phyloP scores from a whole-genome alignment of 208 protist species.

The Leishmania mexicana region DNA sequence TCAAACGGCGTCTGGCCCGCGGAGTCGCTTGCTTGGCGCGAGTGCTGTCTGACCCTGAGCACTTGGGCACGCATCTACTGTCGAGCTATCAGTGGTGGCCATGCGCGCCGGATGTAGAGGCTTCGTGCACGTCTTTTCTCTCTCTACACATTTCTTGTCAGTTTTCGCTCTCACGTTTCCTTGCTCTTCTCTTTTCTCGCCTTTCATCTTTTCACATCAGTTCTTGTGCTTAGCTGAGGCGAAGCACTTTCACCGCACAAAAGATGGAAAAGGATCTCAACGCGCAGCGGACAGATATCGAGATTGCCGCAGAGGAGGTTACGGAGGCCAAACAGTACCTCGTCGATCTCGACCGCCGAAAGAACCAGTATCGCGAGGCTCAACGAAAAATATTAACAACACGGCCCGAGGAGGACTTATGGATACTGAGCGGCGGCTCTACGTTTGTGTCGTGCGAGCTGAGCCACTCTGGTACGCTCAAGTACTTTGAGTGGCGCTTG shows the following conservation, averaged over 20 bases:
- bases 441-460: slow-evolving; percentile 84
- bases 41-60: neutral
- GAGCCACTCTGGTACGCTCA: slow-evolving; percentile 44
- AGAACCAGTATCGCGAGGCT: slow-evolving; percentile 84
- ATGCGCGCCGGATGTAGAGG: neutral
- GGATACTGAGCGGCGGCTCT: slow-evolving; percentile 75
- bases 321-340: slow-evolving; percentile 68
- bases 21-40: neutral
- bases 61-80: neutral
- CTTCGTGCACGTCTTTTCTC: neutral
- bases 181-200: neutral
- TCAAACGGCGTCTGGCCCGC: neutral
- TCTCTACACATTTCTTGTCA: neutral
- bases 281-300: slow-evolving; percentile 40
- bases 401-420: slow-evolving; percentile 55
- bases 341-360: slow-evolving; percentile 72
- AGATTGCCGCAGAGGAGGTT: slow-evolving; percentile 70
- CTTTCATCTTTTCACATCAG: neutral
- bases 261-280: slow-evolving; percentile 30
- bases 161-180: neutral
- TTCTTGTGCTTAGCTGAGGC: slow-evolving; percentile 2
- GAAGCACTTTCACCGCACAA: neutral
- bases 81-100: neutral
- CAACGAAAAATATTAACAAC: slow-evolving; percentile 52
- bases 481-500: slow-evolving; percentile 69